A percentile compares a stretch with the other conserved stretches of the same genome.
Evolutionary conservation across 345 rosid species (phyloP).

Genomic region (Euphorbia peplus): DNA sequence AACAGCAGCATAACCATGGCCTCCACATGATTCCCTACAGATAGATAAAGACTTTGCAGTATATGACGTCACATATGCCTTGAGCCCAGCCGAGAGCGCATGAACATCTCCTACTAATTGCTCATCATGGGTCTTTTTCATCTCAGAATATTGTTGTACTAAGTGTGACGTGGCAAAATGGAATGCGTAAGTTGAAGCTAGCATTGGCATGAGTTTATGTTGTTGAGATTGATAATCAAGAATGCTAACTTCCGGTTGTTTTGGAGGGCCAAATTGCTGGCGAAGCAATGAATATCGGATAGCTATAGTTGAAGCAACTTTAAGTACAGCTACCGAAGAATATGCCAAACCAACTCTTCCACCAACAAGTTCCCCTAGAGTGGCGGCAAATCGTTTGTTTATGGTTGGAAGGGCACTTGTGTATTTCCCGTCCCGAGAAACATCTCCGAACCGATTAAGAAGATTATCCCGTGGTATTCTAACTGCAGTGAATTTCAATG

Average conservation of each 20-base stretch:
- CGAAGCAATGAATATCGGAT: constrained; percentile 83
- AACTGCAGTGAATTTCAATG: constrained; percentile 73
- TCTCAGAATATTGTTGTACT: constrained; percentile 73
- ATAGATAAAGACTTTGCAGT: constrained; percentile 80
- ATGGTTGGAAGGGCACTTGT: constrained; percentile 88
- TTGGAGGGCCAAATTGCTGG: constrained; percentile 96
- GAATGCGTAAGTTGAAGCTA: constrained; percentile 91
- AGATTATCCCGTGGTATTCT: constrained; percentile 96
- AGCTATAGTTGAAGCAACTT: constrained; percentile 77
- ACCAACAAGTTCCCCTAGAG: constrained; percentile 97
- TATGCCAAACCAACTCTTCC: constrained; percentile 92
- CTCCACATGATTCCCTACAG: constrained; percentile 98
- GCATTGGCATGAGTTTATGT: constrained; percentile 99
- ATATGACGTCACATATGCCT: constrained; percentile 87
- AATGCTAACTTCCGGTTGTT: constrained; percentile 93
- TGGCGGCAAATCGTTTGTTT: constrained; percentile 92
- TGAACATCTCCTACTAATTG: constrained; percentile 88
- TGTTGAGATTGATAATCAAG: constrained; percentile 99
- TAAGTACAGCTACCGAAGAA: constrained; percentile 84
- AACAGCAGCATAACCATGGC: constrained; percentile 99
- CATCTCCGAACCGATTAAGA: constrained; percentile 96
- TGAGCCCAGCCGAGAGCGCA: constrained; percentile 94
- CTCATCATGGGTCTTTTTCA: constrained; percentile 77
- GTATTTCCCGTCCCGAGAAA: constrained; percentile 86
- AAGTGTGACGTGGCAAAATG: constrained; percentile 77